Percentiles rank a stretch among this genome's conserved stretches.
Conservation (phyloP, 257 asterid species). For the Verbena officinalis region DNA sequence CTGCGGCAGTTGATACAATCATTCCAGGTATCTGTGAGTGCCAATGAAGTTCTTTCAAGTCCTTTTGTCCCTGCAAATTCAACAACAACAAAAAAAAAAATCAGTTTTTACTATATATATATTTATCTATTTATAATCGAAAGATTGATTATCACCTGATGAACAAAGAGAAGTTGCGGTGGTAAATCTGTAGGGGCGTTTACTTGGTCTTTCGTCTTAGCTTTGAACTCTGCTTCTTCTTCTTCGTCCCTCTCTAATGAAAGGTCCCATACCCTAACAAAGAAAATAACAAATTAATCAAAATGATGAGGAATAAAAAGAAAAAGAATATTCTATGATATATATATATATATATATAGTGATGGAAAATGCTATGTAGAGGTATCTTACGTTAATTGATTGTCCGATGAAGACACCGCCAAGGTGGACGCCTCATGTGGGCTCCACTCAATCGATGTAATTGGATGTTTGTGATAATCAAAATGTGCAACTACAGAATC, state of each 20-base stretch:
- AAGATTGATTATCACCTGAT: conserved; percentile 61
- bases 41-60: conserved; percentile 96
- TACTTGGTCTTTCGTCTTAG: conserved; percentile 66
- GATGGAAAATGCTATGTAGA: neutral
- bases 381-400: conserved; percentile 79
- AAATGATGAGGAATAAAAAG: conserved; percentile 4
- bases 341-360: neutral
- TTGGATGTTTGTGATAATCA: conserved; percentile 88
- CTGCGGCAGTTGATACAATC: conserved; percentile 88
- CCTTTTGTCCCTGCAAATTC: conserved; percentile 92
- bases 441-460: conserved; percentile 98
- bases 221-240: conserved; percentile 88
- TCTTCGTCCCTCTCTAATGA: conserved; percentile 92
- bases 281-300: neutral
- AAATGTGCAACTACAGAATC: conserved; percentile 79
- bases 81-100: neutral
- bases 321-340: too few species aligned
- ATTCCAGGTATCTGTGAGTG: conserved; percentile 93
- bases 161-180: conserved; percentile 93
- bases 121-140: neutral
- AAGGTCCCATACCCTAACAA: conserved; percentile 88
- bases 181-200: conserved; percentile 90
- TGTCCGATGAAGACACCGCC: conserved; percentile 87
- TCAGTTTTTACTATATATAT: neutral
- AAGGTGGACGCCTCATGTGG: conserved; percentile 92